These are phyloP conservation scores for Puccinia sorghi DNA, from an alignment of 1,284 basidiomycete genomes.

Conservation along the genomic window DNA sequence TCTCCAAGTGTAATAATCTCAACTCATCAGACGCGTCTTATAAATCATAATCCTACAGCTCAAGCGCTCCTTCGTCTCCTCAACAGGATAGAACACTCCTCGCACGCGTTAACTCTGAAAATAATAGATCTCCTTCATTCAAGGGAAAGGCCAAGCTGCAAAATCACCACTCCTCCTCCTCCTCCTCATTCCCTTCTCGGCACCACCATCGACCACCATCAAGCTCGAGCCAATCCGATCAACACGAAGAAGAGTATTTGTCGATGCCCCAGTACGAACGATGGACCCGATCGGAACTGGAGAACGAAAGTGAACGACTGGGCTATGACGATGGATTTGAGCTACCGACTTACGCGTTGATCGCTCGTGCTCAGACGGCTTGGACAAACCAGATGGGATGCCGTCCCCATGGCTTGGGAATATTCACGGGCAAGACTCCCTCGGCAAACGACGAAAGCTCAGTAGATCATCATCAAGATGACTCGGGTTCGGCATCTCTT, in stretches of 20 bases:
- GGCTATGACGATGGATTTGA: constrained; percentile 25
- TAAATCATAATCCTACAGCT: constrained; percentile 6
- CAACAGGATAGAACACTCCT: neutral
- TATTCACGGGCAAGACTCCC: neutral
- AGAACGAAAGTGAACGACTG: constrained; percentile 39
- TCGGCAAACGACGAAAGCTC: too few relatives aligned
- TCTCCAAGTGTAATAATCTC: neutral
- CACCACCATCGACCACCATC: neutral
- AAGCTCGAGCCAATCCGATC: neutral
- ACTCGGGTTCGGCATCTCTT: neutral
- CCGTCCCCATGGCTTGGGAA: neutral
- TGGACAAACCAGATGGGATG: constrained; percentile 14
- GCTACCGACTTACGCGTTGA: neutral
- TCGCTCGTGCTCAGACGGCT: constrained; percentile 5
- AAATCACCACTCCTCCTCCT: neutral
- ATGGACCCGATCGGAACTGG: constrained; percentile 20
- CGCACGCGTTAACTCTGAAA: neutral
- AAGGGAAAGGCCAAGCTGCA: neutral
- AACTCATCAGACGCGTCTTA: neutral
- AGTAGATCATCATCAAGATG: neutral
- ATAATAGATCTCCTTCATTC: neutral
- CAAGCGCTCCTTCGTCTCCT: constrained; percentile 1
- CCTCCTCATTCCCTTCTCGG: neutral
- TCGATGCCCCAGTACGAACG: constrained; percentile 27
- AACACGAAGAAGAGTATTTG: neutral